Evolutionary conservation across 1,284 basidiomycete genomes (phyloP), one percentile per base, ranked within the genome.

Genomic region (Trichosporon coremiiforme): DNA sequence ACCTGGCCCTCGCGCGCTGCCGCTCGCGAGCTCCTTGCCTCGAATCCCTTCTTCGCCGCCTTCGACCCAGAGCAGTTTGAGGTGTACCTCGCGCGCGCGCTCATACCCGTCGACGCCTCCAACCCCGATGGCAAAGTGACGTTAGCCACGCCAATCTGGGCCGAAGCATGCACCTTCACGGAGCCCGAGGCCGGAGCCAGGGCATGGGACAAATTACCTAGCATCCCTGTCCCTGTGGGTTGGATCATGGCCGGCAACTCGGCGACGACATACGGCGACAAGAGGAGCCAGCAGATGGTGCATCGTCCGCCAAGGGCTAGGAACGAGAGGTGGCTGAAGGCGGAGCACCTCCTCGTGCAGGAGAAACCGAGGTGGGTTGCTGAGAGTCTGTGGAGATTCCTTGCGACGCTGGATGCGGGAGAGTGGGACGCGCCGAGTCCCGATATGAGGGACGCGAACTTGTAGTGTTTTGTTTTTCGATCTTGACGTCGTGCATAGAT

Each of bases 31-130:
- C 13, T 45, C 2, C 57, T 75, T 64, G 75, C 73, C 72, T 22
- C 45, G n/a, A 87, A 85, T n/a, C 76, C 79, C 2, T 78, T 78
- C 68, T 79, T 76, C 72, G 66, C 65, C 9, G 38, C 66, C 15
- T 81, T 76, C 73, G 86, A 95, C 76, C 86, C 88, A 0, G 86
- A 85, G 0, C 89, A 89, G 4, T 86, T 96, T 33, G 84, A 87
- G 13, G 72, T 86, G 4, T 94, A 93, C 78, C 83, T 94, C 15
- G 22, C 64, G 0, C 87, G 89, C 72, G 91, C 87, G 4, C 83
- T 93, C 6, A 85, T 86, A 70, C 79, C 78, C 10, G 64, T 84
- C 29, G 78, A 67, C 60, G 29, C 33, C 17, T 3, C 17, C 9
- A 20, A 53, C 2, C 64, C 47, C 8, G 50, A 57, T 1, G 78